These are phyloP conservation scores for Aspergillus japonicus DNA, from an alignment of 2,329 filamentous ascomycete genomes.

Conservation along the genomic window DNA sequence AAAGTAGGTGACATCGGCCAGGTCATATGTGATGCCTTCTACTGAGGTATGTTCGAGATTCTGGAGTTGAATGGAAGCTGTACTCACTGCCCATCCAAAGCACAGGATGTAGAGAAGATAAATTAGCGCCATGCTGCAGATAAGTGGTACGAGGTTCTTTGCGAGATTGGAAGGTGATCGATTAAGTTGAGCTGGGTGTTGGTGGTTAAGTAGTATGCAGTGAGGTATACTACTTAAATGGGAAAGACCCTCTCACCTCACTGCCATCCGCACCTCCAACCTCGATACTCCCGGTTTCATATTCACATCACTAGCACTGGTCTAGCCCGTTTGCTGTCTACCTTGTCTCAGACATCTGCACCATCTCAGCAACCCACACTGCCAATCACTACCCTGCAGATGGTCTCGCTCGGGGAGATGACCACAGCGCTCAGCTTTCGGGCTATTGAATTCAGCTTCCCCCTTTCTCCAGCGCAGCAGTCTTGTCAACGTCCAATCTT, in stretches of 20 bases:
- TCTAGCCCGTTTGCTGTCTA: not conserved
- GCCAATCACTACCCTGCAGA: not conserved
- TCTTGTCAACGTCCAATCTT: too few species aligned
- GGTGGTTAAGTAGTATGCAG: too few species aligned
- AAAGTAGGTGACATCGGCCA: conserved; percentile 7
- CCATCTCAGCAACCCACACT: not conserved
- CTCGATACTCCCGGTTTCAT: not conserved
- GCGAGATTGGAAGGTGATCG: too few species aligned
- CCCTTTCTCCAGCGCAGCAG: not conserved
- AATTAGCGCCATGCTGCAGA: not conserved
- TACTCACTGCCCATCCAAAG: not conserved
- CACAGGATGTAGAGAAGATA: not conserved
- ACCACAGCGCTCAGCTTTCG: not conserved
- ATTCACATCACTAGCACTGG: not conserved
- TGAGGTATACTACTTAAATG: not conserved
- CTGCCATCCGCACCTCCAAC: not conserved
- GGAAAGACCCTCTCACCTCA: not conserved
- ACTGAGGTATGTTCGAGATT: not conserved
- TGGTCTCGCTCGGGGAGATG: not conserved
- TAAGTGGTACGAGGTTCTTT: not conserved
- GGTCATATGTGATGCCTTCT: conserved; percentile 2
- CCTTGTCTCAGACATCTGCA: not conserved
- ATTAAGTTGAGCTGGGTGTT: not conserved
- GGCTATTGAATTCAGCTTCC: not conserved
- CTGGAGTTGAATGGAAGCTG: not conserved